Evolutionary conservation across 1,284 basidiomycete genomes (phyloP), one percentile per base, ranked within the genome.

Genomic region (Cutaneotrichosporon cavernicola): DNA sequence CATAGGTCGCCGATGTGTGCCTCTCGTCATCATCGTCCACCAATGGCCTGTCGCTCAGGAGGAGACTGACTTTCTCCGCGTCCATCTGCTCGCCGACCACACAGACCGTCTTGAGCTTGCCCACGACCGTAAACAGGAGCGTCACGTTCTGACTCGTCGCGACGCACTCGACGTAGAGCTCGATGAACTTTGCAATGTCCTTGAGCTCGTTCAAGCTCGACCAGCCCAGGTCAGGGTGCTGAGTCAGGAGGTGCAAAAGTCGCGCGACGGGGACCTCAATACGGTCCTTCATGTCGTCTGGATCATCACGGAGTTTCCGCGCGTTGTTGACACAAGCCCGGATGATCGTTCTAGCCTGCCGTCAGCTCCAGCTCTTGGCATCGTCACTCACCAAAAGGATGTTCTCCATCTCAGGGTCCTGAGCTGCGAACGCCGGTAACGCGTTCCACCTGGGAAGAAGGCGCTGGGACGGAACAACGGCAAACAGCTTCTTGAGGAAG

Each of bases 331-430:
- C 64, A 21, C 50, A 53, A 11, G 67, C 58, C 2, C 56, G 21
- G 6, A 74, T 69, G 34, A 75, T 72, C 11, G 38, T 62, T n/a
- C 62, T 66, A 11, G 70, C 73, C 76, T 76, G 53, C 4, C 9
- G 53, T 55, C 34, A 55, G 34, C 34, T 13, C 21, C 7, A 34
- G 8, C 34, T 4, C 32, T 10, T 18, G 18, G 53, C 32, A 10
- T 9, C 3, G 34, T 14, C 40, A 64, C 75, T 67, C 49, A 79
- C 73, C 50, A 74, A 9, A 9, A 56, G 46, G 16, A 74, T 65
- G 40, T 95, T 85, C 65, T 96, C 92, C 31, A 81, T 79, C 71
- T 97, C 95, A 0, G 96, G 96, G 80, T 99, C 97, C 69, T 92
- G 89, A 0, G 93, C 90, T 0, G 90, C 89, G 40, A 99, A 80